Evolutionary conservation across 768 basidiomycete genomes (phyloP).

Genomic region (Lactifluus subvellereus): DNA sequence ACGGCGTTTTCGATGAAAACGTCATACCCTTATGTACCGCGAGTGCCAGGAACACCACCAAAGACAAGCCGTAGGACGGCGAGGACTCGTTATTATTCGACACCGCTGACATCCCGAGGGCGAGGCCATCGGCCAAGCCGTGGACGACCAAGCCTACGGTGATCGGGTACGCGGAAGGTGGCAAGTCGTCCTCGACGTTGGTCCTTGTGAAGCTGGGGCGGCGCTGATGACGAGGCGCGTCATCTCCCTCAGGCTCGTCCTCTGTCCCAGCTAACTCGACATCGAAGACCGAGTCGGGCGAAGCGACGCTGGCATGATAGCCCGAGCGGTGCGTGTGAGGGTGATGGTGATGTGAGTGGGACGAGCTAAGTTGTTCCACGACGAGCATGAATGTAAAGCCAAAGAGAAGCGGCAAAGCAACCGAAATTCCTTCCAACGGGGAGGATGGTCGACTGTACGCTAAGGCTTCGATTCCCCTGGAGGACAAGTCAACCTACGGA

Average conservation of each 20-base stretch:
- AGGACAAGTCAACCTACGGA: not conserved
- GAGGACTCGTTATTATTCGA: slow-evolving; percentile 29
- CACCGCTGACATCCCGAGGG: slow-evolving; percentile 74
- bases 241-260: slow-evolving; percentile 32
- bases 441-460: slow-evolving; percentile 32
- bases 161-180: slow-evolving; percentile 55
- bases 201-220: slow-evolving; percentile 12
- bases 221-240: slow-evolving; percentile 18
- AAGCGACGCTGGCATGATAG: slow-evolving; percentile 18
- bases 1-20: not conserved
- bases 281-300: slow-evolving; percentile 48
- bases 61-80: slow-evolving; percentile 48
- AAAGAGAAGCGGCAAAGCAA: slow-evolving; percentile 57
- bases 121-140: slow-evolving; percentile 87
- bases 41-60: slow-evolving; percentile 87
- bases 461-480: slow-evolving; percentile 68
- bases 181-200: slow-evolving; percentile 18
- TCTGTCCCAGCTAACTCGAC: slow-evolving; percentile 58
- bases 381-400: slow-evolving; percentile 63
- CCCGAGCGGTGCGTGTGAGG: slow-evolving; percentile 30
- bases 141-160: slow-evolving; percentile 86
- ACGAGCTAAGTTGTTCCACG: slow-evolving; percentile 56
- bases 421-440: slow-evolving; percentile 40
- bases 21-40: slow-evolving; percentile 79
- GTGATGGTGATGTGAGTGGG: slow-evolving; percentile 40